Conservation (phyloP, 2,329 filamentous ascomycete species). For the Diaporthe australafricana region DNA sequence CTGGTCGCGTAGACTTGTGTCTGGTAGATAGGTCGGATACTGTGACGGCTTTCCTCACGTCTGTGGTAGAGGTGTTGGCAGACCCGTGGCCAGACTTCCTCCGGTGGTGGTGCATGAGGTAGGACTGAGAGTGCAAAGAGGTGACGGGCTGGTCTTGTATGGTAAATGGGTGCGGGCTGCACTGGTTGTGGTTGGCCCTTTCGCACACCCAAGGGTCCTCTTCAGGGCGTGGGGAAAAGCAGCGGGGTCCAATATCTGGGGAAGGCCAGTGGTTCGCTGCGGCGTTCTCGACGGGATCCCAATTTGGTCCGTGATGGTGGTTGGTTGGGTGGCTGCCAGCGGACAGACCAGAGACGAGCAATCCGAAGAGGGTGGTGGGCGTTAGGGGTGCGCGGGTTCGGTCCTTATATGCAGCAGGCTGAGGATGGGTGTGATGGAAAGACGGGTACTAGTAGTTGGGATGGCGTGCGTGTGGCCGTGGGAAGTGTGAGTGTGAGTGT, state of each 20-base stretch:
- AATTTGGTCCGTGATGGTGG: constrained; percentile 11
- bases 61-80: constrained; percentile 65
- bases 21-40: constrained; percentile 57
- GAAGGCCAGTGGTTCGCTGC: constrained; percentile 20
- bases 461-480: constrained; percentile 23
- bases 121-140: constrained; percentile 18
- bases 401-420: constrained; percentile 35
- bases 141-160: constrained; percentile 23
- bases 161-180: constrained; percentile 25
- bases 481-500: constrained; percentile 1
- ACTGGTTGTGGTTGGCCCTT: constrained; percentile 34
- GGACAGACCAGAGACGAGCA: constrained; percentile 27
- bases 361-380: constrained; percentile 7
- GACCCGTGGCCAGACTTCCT: constrained; percentile 67
- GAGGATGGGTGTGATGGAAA: constrained; percentile 28
- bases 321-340: constrained; percentile 31
- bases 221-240: constrained; percentile 33
- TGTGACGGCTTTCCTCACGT: constrained; percentile 63
- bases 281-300: constrained; percentile 16
- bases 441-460: constrained; percentile 16
- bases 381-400: constrained; percentile 34
- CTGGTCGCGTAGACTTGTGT: constrained; percentile 56
- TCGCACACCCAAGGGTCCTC: constrained; percentile 24
- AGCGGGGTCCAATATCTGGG: constrained; percentile 34
- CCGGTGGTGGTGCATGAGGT: constrained; percentile 66